These are phyloP conservation scores for Arabidopsis suecica DNA, from an alignment of 345 rosid species.

Conservation along the genomic window DNA sequence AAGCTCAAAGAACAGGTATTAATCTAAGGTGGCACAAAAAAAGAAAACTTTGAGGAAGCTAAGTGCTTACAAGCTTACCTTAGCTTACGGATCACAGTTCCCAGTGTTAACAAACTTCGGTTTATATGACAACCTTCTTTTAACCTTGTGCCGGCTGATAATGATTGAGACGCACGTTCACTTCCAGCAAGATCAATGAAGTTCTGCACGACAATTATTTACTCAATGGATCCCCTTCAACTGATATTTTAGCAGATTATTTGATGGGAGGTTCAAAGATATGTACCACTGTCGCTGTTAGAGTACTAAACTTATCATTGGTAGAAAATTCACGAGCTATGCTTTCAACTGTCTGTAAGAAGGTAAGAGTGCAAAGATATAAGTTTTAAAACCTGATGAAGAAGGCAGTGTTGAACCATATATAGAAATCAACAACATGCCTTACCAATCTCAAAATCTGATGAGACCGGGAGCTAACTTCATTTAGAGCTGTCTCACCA, in stretches of 20 bases:
- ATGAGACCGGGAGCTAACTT: slow-evolving; percentile 93
- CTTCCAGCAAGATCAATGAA: slow-evolving; percentile 95
- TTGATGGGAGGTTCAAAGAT: slow-evolving; percentile 1
- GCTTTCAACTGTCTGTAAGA: slow-evolving; percentile 77
- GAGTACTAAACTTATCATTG: slow-evolving; percentile 68
- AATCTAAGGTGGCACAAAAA: slow-evolving; percentile 10
- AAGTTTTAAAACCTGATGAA: not conserved
- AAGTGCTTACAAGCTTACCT: slow-evolving; percentile 54
- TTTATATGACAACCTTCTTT: slow-evolving; percentile 97
- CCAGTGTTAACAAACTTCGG: slow-evolving; percentile 83
- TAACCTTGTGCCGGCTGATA: slow-evolving; percentile 81
- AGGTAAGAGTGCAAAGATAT: not conserved
- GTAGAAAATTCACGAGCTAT: slow-evolving; percentile 66
- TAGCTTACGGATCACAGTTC: slow-evolving; percentile 91
- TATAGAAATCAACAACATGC: slow-evolving; percentile 30
- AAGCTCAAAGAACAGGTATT: not conserved
- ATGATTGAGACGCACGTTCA: slow-evolving; percentile 92
- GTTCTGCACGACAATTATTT: slow-evolving; percentile 54
- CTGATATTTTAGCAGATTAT: slow-evolving; percentile 10
- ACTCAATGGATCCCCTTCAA: slow-evolving; percentile 5
- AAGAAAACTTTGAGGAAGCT: not conserved
- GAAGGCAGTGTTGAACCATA: slow-evolving; percentile 21
- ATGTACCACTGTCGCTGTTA: slow-evolving; percentile 80
- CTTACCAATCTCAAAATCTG: slow-evolving; percentile 85
- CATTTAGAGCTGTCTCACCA: slow-evolving; percentile 89